Evolutionary conservation across 2,329 filamentous ascomycete species (phyloP).

Genomic region (Zymoseptoria pseudotritici): DNA sequence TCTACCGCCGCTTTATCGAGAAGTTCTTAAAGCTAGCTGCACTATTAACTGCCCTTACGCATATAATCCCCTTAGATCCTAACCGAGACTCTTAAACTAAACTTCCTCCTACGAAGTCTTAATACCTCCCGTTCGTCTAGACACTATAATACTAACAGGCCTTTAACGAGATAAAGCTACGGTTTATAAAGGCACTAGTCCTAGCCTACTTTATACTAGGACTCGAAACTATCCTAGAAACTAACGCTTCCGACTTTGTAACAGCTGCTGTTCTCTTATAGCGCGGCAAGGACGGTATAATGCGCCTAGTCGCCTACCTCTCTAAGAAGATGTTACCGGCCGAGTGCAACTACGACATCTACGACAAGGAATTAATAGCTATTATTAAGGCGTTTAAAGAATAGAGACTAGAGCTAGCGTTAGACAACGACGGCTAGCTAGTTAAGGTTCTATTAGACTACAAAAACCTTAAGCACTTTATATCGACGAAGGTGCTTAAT

Average conservation of each 20-base stretch:
- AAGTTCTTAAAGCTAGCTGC: slow-evolving; percentile 8
- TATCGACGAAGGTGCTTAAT: background rate
- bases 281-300: background rate
- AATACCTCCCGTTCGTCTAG: background rate
- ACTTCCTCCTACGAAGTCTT: background rate
- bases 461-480: background rate
- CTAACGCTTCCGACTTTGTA: background rate
- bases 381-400: background rate
- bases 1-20: slow-evolving; percentile 18
- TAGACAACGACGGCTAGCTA: background rate
- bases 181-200: too few species aligned
- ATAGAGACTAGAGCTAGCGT: background rate
- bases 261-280: background rate
- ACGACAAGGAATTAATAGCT: background rate
- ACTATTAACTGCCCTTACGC: background rate
- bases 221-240: background rate
- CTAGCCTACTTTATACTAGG: background rate
- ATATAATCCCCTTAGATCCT: background rate
- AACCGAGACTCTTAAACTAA: background rate
- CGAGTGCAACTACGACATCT: background rate
- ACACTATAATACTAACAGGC: background rate
- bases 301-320: background rate
- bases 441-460: background rate
- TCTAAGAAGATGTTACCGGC: background rate
- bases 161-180: background rate